Percentiles rank a stretch among this genome's conserved stretches.
Evolutionary conservation across 208 protist genomes (phyloP).

Genomic region (Trypanosoma vivax): DNA sequence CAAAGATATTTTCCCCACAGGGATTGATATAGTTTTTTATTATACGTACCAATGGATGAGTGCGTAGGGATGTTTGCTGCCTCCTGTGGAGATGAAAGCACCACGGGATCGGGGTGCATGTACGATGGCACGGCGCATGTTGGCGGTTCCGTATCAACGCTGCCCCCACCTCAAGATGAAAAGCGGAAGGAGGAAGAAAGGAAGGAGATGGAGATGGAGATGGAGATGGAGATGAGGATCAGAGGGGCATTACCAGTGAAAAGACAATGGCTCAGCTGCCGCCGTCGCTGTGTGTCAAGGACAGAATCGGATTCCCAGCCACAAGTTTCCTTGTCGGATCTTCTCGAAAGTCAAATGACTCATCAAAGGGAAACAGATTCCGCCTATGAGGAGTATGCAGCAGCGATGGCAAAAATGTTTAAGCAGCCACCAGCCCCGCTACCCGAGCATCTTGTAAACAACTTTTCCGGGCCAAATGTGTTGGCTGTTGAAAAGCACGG

Average conservation of each 20-base stretch:
- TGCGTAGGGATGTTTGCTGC: too few species aligned
- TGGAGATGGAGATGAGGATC: neutral
- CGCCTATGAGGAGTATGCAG: neutral
- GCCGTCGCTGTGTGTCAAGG: neutral
- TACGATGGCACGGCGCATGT: too few species aligned
- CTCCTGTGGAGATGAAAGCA: too few species aligned
- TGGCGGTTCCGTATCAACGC: neutral
- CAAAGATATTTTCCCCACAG: too few species aligned
- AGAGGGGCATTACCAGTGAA: neutral
- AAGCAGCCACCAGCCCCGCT: neutral
- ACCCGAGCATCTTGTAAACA: constrained; percentile 9
- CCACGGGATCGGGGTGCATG: too few species aligned
- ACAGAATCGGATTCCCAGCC: neutral
- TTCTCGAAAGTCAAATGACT: neutral
- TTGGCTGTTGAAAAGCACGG: constrained; percentile 10
- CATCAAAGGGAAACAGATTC: too few species aligned
- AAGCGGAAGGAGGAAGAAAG: neutral
- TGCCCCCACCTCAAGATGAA: neutral
- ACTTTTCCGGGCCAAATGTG: constrained; percentile 5
- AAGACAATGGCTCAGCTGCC: too few species aligned
- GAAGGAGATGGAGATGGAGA: neutral
- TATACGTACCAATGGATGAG: too few species aligned
- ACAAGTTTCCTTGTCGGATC: neutral
- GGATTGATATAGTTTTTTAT: too few species aligned
- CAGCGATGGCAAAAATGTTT: constrained; percentile 1